A percentile compares a stretch with the other conserved stretches of the same genome.
phyloP scores from a whole-genome alignment of 2,329 filamentous ascomycete genomes.

The Claviceps humidiphila region DNA sequence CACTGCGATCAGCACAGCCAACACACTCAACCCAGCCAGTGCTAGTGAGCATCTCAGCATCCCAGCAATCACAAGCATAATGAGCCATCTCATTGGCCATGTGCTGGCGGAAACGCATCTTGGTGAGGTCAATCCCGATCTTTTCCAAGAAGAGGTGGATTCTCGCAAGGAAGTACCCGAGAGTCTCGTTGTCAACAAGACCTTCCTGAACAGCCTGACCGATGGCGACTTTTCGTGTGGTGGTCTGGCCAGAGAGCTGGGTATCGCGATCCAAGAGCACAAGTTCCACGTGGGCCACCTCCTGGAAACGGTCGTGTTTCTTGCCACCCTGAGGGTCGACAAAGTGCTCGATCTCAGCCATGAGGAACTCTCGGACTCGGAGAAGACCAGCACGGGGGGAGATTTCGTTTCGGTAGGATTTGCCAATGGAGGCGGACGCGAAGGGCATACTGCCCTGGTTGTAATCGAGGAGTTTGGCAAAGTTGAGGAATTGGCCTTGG shows the following conservation, averaged over 20 bases:
- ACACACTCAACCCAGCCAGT: slow-evolving; percentile 98
- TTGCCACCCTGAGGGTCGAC: slow-evolving; percentile 92
- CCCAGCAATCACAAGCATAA: slow-evolving; percentile 96
- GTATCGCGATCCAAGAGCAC: slow-evolving; percentile 72
- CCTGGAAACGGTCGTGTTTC: slow-evolving; percentile 78
- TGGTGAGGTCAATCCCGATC: slow-evolving; percentile 74
- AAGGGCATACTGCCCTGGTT: slow-evolving; percentile 95
- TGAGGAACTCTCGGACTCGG: slow-evolving; percentile 90
- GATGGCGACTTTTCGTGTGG: slow-evolving; percentile 59
- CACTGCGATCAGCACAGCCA: slow-evolving; percentile 88
- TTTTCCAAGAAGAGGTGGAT: slow-evolving; percentile 84
- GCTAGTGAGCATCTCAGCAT: slow-evolving; percentile 81
- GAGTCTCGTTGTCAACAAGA: slow-evolving; percentile 90
- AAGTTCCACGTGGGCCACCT: slow-evolving; percentile 74
- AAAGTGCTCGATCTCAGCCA: slow-evolving; percentile 98
- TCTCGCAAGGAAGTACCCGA: slow-evolving; percentile 92
- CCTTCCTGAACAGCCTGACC: slow-evolving; percentile 73
- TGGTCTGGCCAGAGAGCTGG: slow-evolving; percentile 76
- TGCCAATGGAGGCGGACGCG: slow-evolving; percentile 91
- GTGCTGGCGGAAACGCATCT: slow-evolving; percentile 93
- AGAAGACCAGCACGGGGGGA: slow-evolving; percentile 84
- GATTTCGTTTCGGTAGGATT: slow-evolving; percentile 97
- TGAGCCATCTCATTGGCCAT: slow-evolving; percentile 73
- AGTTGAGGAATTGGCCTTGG: slow-evolving; percentile 96
- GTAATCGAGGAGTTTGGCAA: slow-evolving; percentile 90